Conservation (phyloP, 768 basidiomycete species). For the Boletus vinaceobasis region DNA sequence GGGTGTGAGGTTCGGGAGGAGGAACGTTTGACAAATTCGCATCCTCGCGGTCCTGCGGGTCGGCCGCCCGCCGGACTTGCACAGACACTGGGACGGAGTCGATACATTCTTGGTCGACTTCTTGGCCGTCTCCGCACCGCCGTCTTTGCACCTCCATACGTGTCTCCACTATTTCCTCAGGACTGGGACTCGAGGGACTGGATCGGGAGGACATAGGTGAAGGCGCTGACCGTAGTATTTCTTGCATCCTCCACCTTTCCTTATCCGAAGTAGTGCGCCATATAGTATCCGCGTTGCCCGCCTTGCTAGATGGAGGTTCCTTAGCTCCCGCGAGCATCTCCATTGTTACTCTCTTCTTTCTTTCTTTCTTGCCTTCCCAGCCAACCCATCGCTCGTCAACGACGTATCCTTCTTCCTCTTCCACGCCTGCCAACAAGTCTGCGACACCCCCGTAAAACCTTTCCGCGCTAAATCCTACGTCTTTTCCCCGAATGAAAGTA, state of each 20-base stretch:
- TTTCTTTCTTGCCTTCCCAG: slow-evolving; percentile 13
- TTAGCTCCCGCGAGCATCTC: not conserved
- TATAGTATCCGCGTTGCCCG: not conserved
- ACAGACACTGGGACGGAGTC: not conserved
- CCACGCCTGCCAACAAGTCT: slow-evolving; percentile 73
- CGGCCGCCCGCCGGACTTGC: not conserved
- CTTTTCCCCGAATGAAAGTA: slow-evolving; percentile 83
- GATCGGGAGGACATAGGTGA: slow-evolving; percentile 3
- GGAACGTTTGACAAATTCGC: too few relatives aligned
- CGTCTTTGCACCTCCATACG: slow-evolving; percentile 2
- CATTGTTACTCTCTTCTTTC: slow-evolving; percentile 3
- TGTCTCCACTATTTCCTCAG: not conserved
- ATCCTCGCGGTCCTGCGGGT: not conserved
- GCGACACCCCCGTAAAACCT: slow-evolving; percentile 87
- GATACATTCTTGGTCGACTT: not conserved
- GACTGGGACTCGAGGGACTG: not conserved
- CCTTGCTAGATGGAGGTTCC: not conserved
- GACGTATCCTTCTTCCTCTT: slow-evolving; percentile 51
- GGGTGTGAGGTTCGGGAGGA: not conserved
- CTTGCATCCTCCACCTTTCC: slow-evolving; percentile 26
- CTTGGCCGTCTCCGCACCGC: not conserved
- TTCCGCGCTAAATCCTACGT: slow-evolving; percentile 88
- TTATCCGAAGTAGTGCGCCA: slow-evolving; percentile 19
- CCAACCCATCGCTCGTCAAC: slow-evolving; percentile 24
- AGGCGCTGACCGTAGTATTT: slow-evolving; percentile 17